phyloP scores from a whole-genome alignment of 1,284 basidiomycete genomes.

The Fomitopsis pinicola region DNA sequence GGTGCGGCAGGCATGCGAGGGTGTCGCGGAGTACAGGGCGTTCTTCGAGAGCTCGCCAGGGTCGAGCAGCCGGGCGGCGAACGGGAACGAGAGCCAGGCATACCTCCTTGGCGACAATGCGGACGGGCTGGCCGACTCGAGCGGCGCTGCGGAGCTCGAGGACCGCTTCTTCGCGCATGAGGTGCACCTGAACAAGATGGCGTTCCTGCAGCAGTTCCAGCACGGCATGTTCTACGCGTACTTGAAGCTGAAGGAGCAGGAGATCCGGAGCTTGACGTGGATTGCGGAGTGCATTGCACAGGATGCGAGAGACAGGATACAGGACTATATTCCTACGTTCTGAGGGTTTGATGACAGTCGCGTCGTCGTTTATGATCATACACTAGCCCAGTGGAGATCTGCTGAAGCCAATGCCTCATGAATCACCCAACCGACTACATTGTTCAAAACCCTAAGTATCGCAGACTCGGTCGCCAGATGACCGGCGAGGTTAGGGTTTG shows the following conservation, averaged over 20 bases:
- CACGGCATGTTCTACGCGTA: constrained; percentile 92
- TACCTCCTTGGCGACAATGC: constrained; percentile 24
- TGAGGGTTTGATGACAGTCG: constrained; percentile 26
- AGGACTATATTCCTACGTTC: constrained; percentile 89
- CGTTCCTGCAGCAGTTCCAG: constrained; percentile 95
- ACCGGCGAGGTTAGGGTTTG: not conserved
- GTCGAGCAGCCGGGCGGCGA: constrained; percentile 18
- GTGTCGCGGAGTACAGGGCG: constrained; percentile 82
- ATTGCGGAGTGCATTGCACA: constrained; percentile 97
- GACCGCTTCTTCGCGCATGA: constrained; percentile 96
- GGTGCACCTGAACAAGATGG: constrained; percentile 89
- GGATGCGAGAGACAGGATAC: constrained; percentile 89
- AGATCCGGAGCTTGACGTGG: constrained; percentile 96
- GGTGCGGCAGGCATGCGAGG: constrained; percentile 86
- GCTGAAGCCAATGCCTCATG: no score
- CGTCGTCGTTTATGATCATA: not conserved
- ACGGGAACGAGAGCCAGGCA: constrained; percentile 30
- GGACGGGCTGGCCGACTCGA: constrained; percentile 41
- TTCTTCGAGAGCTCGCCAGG: constrained; percentile 74
- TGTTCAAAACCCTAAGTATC: no score
- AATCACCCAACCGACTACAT: no score
- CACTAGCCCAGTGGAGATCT: no score
- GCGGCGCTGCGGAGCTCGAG: constrained; percentile 73
- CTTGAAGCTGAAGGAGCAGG: constrained; percentile 98
- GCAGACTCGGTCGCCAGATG: no score